Base-by-base conservation (phyloP, 2,329 filamentous ascomycete species). In the Bipolaris bicolor region DNA sequence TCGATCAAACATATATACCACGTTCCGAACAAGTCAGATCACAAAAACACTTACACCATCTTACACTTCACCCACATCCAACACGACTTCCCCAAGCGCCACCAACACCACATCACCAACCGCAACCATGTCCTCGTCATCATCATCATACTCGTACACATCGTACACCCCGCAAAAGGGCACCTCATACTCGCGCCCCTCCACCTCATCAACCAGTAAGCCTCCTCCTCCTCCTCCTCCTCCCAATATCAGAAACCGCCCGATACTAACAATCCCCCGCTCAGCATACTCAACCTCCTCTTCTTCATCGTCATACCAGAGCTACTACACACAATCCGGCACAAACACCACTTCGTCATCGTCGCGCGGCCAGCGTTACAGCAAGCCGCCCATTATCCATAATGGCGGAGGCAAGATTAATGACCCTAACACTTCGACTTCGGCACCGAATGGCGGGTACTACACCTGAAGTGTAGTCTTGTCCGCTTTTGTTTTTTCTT, bases 401-500 rank as follows among this genome's bases (percentile, higher is more conserved):
- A 73, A 71, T 36, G 68, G 67, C 1, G 72, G 72, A 11, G 72
- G 72, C 26, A 53, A 64, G 52, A 60, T 61, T 3, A 64, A 69
- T 29, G 70, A 72, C 59, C 65, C 70, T 2, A 71, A 71, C 37
- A 70, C 68, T 5, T 70, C 65, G 56, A 67, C 66, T 3, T 68
- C 63, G 31, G 70, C 69, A 16, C 64, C 63, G 0, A 70, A 73
- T 49, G 64, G 66, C 2, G 68, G 70, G 0, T 74, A 74, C 57
- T 71, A 75, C 52, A 63, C 68, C 3, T 74, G 61, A 49, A 26
- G 5, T 20, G 26, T 20, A 7, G 7, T 26, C 5, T 24, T 24
- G 20, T 43, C 9, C 1, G 20, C 4, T 18, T 18, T 39, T 7
- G 1, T 26, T 15, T 26, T 41, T 7, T 24, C 24, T 6, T 5